A percentile compares a stretch with the other conserved stretches of the same genome.
Conservation (phyloP, 176 grass and related monocot genomes). For the Carex scoparia region DNA sequence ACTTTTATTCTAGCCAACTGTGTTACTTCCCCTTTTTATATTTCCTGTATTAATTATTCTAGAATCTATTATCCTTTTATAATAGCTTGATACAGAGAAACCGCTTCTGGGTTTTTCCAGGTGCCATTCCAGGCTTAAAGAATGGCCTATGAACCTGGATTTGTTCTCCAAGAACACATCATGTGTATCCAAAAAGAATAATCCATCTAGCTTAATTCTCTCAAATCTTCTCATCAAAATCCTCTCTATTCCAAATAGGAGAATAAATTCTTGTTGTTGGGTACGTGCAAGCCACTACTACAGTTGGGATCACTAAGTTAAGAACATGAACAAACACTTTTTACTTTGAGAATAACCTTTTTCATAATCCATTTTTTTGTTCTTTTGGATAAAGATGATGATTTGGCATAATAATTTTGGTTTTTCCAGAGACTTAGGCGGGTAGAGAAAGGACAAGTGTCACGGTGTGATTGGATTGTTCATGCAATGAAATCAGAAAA, state of each 20-base stretch:
- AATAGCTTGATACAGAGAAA: neutral
- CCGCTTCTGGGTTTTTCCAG: neutral
- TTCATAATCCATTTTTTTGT: neutral
- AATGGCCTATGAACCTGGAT: neutral
- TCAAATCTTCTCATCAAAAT: neutral
- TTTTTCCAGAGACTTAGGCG: neutral
- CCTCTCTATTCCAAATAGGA: constrained; percentile 19
- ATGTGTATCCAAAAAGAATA: constrained; percentile 4
- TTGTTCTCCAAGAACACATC: neutral
- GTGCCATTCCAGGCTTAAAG: neutral
- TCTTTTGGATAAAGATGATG: neutral
- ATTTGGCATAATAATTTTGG: neutral
- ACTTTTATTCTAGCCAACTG: no score
- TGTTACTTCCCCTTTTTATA: no score
- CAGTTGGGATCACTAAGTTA: neutral
- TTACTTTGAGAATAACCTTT: constrained; percentile 1
- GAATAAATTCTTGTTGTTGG: neutral
- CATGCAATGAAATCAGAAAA: no score
- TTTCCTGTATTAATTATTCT: no score
- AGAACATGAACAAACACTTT: neutral
- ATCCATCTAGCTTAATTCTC: neutral
- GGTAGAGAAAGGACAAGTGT: no score
- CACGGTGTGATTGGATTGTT: no score
- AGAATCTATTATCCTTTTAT: no score
- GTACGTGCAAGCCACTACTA: constrained; percentile 9